Conservation (phyloP, 495 filamentous ascomycete genomes). For the Neurospora sp. region DNA sequence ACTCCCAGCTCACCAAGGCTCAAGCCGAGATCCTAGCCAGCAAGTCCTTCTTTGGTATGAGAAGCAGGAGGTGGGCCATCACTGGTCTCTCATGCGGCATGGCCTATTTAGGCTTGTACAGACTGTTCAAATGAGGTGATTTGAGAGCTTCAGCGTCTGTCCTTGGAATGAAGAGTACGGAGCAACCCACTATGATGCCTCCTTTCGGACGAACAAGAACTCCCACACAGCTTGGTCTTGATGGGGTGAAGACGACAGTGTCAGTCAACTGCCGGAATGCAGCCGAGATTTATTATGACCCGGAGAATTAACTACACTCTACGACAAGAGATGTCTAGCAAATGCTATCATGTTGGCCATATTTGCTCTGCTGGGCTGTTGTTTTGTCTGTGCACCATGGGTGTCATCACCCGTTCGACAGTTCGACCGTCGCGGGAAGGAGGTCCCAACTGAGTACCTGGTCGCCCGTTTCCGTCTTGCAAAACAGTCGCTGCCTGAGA, state of each 20-base stretch:
- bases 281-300: neutral
- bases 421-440: neutral
- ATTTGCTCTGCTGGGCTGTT: neutral
- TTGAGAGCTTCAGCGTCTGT: neutral
- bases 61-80: slow-evolving; percentile 58
- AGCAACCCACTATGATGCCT: neutral
- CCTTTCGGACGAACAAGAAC: neutral
- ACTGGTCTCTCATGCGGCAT: slow-evolving; percentile 59
- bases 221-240: neutral
- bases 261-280: neutral
- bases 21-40: slow-evolving; percentile 58
- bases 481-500: neutral
- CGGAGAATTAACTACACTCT: neutral
- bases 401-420: neutral
- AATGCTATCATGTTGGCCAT: neutral
- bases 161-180: neutral
- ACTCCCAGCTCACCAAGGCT: slow-evolving; percentile 60
- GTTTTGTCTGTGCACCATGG: neutral
- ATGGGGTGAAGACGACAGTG: neutral
- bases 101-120: slow-evolving; percentile 54
- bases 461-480: neutral
- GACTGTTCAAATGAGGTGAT: slow-evolving; percentile 21
- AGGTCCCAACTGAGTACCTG: neutral
- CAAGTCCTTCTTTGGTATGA: slow-evolving; percentile 68
- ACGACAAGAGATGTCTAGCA: neutral